Base-by-base conservation (phyloP, 179 eudicot genomes). In the Spergularia azorica region DNA sequence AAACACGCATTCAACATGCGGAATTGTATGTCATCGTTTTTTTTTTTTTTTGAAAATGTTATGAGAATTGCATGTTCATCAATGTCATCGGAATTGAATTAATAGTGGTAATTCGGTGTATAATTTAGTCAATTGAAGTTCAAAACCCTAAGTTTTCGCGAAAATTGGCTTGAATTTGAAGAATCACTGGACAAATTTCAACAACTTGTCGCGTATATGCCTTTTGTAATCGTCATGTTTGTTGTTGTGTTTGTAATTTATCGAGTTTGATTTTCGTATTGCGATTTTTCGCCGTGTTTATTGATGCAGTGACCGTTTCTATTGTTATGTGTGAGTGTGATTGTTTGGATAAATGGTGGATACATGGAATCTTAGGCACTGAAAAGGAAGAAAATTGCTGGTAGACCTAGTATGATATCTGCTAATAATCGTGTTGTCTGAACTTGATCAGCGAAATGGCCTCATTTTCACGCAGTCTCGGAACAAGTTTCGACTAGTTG, bases 211-310 rank as follows among this genome's bases (percentile, higher is more conserved):
- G 46, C 52, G 18, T 82, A 88, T 72, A 79, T 87, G 51, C 97
- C 92, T 72, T 90, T 87, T 62, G 67, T 83, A 9, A 66, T 78
- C 67, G 77, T 81, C 21, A 41, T 81, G 92, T 93, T 92, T 81
- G 32, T 26, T 26, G 32, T 26, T 26, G 32, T 26, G 32, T 26
- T 26, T 26, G 32, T 26, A 26, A 26, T 26, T 26, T 26, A 2
- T 26, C 32, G 32, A 26, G 32, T 26, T 26, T 26, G 32, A 26
- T 26, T 26, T 26, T 26, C 32, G 2, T 0, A 26, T 26, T 26
- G 32, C 32, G 32, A 26, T 26, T 26, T 26, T 26, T 26, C 32
- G 32, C 32, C 32, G 32, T 26, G 32, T 26, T 26, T 26, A 26
- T 26, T 26, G 32, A 26, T 26, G 32, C 32, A 26, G 32, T 26